These are phyloP conservation scores for Candida boidinii DNA, from an alignment of 805 yeast species.

Conservation along the genomic window DNA sequence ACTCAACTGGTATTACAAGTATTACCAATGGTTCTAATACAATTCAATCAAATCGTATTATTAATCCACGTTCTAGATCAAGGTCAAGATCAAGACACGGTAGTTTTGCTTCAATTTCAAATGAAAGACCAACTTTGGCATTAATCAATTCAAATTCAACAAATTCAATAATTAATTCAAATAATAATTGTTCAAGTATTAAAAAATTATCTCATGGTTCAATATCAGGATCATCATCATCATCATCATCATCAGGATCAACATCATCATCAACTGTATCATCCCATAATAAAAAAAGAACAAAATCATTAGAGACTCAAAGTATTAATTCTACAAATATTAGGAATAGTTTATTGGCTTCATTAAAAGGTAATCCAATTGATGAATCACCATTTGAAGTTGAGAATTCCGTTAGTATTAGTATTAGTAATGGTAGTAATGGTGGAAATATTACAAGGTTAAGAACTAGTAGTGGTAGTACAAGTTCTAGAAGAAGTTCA, in stretches of 20 bases:
- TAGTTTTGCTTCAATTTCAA: no score
- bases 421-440: not conserved
- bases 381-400: not conserved
- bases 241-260: not conserved
- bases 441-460: not conserved
- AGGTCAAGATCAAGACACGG: no score
- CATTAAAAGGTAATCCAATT: not conserved
- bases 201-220: no score
- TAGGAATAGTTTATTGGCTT: not conserved
- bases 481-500: slow-evolving; percentile 5
- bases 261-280: not conserved
- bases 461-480: slow-evolving; percentile 3
- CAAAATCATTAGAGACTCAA: not conserved
- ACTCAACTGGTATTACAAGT: no score
- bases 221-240: not conserved
- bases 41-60: no score
- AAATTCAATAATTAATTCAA: no score
- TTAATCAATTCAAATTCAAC: no score
- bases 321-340: no score
- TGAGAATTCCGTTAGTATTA: not conserved
- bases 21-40: no score
- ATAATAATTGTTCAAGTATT: no score
- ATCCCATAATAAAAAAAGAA: not conserved
- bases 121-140: no score
- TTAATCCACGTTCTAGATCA: no score